Evolutionary conservation across 768 basidiomycete species (phyloP), one percentile per base, ranked within the genome.

Genomic region (Podaxis sp.): DNA sequence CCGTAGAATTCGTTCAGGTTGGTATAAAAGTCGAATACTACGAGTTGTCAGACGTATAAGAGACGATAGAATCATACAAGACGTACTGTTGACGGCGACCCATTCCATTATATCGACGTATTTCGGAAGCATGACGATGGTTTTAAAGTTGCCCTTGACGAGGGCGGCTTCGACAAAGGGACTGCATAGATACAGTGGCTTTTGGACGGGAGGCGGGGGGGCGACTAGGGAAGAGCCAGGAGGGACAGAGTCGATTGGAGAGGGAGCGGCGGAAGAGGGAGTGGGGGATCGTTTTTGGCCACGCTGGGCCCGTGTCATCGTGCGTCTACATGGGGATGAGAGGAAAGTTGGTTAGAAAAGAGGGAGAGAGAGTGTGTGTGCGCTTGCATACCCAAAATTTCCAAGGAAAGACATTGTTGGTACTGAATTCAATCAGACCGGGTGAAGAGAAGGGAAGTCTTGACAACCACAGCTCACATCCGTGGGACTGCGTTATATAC

Each of bases 21-120:
- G 68, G 89, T 92, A 74, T 96, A 98, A 75, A 98, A 97, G 72
- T 99, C 97, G 69, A 93, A 98, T 55, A 99, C 96, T 99, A 58
- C 1, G 37, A 16, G n/a, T 3, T 42, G n/a, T 54, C 36, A 48
- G 11, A 51, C 36, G 42, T 32, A 55, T 50, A 36, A 59, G 18
- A 48, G 53, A 47, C 7, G 32, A 46, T 47, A 14, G 46, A 25
- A 37, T 16, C 38, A 59, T 81, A 14, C 14, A 25, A 40, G 46
- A 58, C 90, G 68, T 67, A 98, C 95, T 83, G 66, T 82, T 83
- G 54, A 82, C 79, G 32, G 82, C 82, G 38, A 98, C 95, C 95
- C 95, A 98, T 73, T 98, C 95, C 86, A 94, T 96, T 57, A 95
- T 90, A 74, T 97, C 93, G n/a, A 95, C 92, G 70, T 96, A 98